A percentile compares a stretch with the other conserved stretches of the same genome.
Evolutionary conservation across 2,329 filamentous ascomycete species (phyloP).

Genomic region (Parafenestella ontariensis): DNA sequence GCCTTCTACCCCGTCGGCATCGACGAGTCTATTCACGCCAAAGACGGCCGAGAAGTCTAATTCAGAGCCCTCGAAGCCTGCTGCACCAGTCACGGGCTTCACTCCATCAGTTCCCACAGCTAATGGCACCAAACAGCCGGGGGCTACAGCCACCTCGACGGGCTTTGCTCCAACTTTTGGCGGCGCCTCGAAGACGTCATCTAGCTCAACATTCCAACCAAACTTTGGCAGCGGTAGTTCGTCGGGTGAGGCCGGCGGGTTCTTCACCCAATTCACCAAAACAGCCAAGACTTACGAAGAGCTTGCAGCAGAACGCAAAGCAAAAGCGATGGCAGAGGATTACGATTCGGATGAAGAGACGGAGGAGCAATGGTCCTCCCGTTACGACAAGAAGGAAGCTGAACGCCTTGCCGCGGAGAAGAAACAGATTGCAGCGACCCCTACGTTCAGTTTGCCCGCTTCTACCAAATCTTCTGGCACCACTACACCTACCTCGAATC

Average conservation of each 20-base stretch:
- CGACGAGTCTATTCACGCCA: constrained; percentile 17
- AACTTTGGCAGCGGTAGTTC: constrained; percentile 10
- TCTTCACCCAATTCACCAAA: constrained; percentile 39
- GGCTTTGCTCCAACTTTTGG: constrained; percentile 20
- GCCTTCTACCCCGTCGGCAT: constrained; percentile 19
- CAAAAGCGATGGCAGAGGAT: constrained; percentile 44
- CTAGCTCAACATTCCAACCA: constrained; percentile 16
- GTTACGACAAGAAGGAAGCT: constrained; percentile 40
- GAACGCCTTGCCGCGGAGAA: constrained; percentile 38
- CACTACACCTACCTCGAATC: constrained; percentile 16
- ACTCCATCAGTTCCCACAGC: constrained; percentile 20
- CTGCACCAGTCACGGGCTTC: constrained; percentile 16
- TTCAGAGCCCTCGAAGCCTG: constrained; percentile 12
- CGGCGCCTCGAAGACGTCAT: constrained; percentile 7
- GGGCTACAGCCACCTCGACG: neutral
- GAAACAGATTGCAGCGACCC: constrained; percentile 26
- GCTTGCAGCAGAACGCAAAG: constrained; percentile 43
- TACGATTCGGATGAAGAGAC: constrained; percentile 48
- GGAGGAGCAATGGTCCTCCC: constrained; percentile 42
- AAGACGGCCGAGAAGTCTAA: constrained; percentile 11
- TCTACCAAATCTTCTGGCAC: constrained; percentile 11
- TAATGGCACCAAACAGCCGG: constrained; percentile 7
- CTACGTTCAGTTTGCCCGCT: constrained; percentile 26
- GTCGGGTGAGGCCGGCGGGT: constrained; percentile 20
- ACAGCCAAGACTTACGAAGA: constrained; percentile 41